Conservation (phyloP, 192 early-diverging fungal species). For the Allomyces javanicus region DNA sequence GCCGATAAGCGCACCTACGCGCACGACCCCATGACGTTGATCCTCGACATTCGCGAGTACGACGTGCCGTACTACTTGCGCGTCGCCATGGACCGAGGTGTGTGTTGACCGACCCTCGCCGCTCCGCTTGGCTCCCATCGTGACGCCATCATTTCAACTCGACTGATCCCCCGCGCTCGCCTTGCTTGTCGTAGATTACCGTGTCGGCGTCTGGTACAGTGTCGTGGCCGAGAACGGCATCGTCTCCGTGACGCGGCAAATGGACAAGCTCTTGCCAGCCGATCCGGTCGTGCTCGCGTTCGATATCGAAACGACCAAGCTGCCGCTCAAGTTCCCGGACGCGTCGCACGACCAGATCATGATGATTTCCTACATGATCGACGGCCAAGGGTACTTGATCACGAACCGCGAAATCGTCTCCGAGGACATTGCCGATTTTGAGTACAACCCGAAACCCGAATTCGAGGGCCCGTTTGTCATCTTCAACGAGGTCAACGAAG, state of each 20-base stretch:
- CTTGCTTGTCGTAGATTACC: conserved; percentile 40
- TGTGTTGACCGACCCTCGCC: not conserved
- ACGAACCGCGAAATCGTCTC: conserved; percentile 92
- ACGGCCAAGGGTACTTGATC: conserved; percentile 88
- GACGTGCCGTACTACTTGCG: conserved; percentile 94
- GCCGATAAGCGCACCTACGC: not conserved
- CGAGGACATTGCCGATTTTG: conserved; percentile 92
- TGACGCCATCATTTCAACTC: too few species aligned
- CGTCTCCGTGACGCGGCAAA: conserved; percentile 39
- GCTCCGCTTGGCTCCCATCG: too few species aligned
- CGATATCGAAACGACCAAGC: conserved; percentile 96
- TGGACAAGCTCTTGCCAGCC: conserved; percentile 74
- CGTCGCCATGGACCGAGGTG: conserved; percentile 79
- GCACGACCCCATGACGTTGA: conserved; percentile 9
- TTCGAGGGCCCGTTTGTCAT: conserved; percentile 85
- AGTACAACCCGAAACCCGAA: conserved; percentile 91
- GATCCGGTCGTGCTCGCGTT: conserved; percentile 89
- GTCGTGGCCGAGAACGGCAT: conserved; percentile 36
- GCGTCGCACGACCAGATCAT: conserved; percentile 74
- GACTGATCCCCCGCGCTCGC: too few species aligned
- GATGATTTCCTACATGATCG: conserved; percentile 99
- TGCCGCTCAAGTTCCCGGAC: conserved; percentile 95
- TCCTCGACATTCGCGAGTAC: conserved; percentile 85
- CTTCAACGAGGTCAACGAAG: conserved; percentile 88
- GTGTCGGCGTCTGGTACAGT: conserved; percentile 91